Base-by-base conservation (phyloP, 2,329 filamentous ascomycete species). In the Colletotrichum navitas region DNA sequence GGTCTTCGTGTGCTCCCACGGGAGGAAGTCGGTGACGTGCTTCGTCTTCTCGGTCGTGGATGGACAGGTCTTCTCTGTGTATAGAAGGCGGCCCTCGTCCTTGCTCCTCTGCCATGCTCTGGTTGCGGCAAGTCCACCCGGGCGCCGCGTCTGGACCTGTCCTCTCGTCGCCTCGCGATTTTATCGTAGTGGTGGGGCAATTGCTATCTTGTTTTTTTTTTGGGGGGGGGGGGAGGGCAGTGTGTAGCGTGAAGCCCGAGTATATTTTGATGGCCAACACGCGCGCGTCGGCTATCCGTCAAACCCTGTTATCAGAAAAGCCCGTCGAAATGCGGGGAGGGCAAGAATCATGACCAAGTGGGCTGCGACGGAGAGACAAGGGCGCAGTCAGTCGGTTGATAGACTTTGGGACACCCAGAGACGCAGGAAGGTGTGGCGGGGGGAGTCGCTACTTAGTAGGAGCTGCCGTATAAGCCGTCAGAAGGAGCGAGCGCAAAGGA, bases 41-140 rank as follows among this genome's bases (percentile, higher is more conserved):
- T 63, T 73, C 70, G 63, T 74, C 72, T 59, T 74, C 72, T 61
- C 70, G 70, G 56, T 72, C 63, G 24, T 67, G 60, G 32, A 63
- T 59, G 34, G 72, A 65, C 36, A 47, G 61, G 58, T 74, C 69
- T 68, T 74, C 69, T 69, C 66, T 74, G 26, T 72, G 62, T 62
- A 49, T 66, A 41, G 73, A 73, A 73, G 73, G 71, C 66, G 59
- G 73, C 71, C 73, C 71, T 73, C 73, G 73, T 74, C 71, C 73
- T 68, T 66, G 71, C 70, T 74, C 73, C 73, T 74, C 73, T 73
- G 70, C 73, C 73, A 74, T 74, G 66, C 73, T 73, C 66, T 68
- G 63, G 68, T 68, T 72, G 63, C 68, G 59, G 54, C 47, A n/a
- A 61, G 49, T 72, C 66, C 55, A 64, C 58, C 65, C 39, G 66